Conservation (phyloP, 306 rosid genomes). For the Mimosa bimucronata region DNA sequence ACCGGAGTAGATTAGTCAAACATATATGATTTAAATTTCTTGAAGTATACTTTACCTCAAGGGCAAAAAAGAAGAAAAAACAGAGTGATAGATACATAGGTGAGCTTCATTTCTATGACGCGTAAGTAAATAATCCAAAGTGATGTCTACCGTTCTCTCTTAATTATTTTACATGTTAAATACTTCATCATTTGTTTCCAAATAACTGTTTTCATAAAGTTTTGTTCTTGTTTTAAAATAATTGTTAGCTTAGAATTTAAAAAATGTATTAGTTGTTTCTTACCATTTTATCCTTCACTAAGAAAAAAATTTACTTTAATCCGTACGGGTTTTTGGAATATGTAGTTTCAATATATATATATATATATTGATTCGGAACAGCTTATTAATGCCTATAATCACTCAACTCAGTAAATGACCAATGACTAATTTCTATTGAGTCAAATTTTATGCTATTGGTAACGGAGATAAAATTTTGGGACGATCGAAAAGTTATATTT, state of each 20-base stretch:
- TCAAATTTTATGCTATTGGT: no score
- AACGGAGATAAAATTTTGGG: background rate
- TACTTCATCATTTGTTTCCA: background rate
- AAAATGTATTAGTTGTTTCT: background rate
- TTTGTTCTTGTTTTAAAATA: background rate
- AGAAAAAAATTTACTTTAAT: background rate
- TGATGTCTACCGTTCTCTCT: background rate
- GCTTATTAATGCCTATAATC: no score
- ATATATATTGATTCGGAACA: no score
- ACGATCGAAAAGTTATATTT: no score
- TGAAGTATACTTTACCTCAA: background rate
- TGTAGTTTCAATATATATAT: no score
- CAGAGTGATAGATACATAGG: background rate
- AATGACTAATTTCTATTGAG: no score
- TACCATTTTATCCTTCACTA: background rate
- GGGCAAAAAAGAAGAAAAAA: background rate
- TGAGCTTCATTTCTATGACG: background rate
- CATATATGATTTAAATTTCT: background rate
- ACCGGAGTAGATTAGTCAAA: background rate
- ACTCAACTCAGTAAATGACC: no score
- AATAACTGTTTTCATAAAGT: background rate
- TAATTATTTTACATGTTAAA: background rate
- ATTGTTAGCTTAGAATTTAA: background rate
- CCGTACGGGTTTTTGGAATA: no score
- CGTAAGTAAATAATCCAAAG: background rate